Conservation (phyloP, 1,284 basidiomycete species). For the Papiliotrema laurentii region DNA sequence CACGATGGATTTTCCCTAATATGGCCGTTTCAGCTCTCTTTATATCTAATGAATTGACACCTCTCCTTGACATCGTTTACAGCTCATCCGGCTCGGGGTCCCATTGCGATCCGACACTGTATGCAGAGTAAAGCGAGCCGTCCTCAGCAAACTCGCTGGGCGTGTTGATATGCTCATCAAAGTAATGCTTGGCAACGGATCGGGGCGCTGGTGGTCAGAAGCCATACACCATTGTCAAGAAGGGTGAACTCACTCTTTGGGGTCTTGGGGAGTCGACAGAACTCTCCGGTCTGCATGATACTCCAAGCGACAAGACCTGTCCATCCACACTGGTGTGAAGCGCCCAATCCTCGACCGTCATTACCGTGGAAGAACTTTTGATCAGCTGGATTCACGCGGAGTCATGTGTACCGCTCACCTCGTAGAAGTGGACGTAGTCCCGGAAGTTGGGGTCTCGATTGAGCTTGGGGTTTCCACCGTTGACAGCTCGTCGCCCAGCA, state of each 20-base stretch:
- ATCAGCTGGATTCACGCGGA: background rate
- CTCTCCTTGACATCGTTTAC: slow-evolving; percentile 4
- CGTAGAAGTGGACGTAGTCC: slow-evolving; percentile 93
- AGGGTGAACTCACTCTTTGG: slow-evolving; percentile 63
- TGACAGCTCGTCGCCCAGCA: slow-evolving; percentile 79
- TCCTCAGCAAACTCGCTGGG: slow-evolving; percentile 42
- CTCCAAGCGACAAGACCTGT: slow-evolving; percentile 89
- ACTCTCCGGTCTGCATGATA: slow-evolving; percentile 76
- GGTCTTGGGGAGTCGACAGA: slow-evolving; percentile 77
- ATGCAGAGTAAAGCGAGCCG: slow-evolving; percentile 38
- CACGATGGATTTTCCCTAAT: too few species aligned
- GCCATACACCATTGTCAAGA: background rate
- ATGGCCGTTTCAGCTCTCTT: too few species aligned
- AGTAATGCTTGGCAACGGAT: slow-evolving; percentile 84
- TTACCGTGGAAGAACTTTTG: slow-evolving; percentile 86
- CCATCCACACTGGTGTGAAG: slow-evolving; percentile 97
- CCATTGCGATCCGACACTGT: slow-evolving; percentile 24
- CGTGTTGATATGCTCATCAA: slow-evolving; percentile 60
- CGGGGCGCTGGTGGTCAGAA: slow-evolving; percentile 64
- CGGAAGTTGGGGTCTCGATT: slow-evolving; percentile 94
- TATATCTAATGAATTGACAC: background rate
- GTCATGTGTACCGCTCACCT: slow-evolving; percentile 53
- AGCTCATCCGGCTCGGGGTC: slow-evolving; percentile 29
- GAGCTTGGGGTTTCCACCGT: slow-evolving; percentile 81
- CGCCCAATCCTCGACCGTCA: slow-evolving; percentile 83